Base-by-base conservation (phyloP, 1,284 basidiomycete species). In the Spongispora temasekensis region DNA sequence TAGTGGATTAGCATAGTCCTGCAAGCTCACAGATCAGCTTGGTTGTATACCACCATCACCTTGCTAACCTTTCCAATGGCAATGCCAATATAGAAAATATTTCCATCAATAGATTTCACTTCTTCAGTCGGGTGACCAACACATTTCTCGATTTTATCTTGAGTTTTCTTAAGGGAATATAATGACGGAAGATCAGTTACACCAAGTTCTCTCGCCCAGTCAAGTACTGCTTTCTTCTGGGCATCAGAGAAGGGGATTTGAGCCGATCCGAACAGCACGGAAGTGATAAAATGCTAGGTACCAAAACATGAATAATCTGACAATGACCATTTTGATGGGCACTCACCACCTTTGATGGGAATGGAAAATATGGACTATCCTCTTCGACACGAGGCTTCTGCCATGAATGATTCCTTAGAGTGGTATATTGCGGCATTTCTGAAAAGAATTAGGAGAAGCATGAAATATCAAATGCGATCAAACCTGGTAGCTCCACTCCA, bases 1-100 rank as follows among this genome's bases (percentile, higher is more conserved):
- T 2, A 69, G 42, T 10, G 70, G 70, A 59, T 73, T 72, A 15
- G 71, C 53, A 58, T 68, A 69, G 54, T 72, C 70, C 73, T 75
- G 65, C 65, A 23, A 40, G 23, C 23, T 25, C 8, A 9, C 13
- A n/a, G 13, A 23, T 44, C 42, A 44, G 42, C 42, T 44, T 25
- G 23, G 25, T 44, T 12, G 42, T 21, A 44, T 44, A 25, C 25
- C 23, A 44, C 23, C 1, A 10, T 44, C 17, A 8, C 25, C 21
- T 44, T 44, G 25, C 42, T 13, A 44, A 44, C 42, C 42, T 44
- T 44, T 44, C 42, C 23, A 44, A 44, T 44, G 12, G 42, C 23
- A 23, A 44, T 44, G 42, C 67, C 60, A 53, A 73, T 59, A 62
- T 71, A 74, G 40, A 72, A 71, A 17, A 73, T 53, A 28, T 71